Percentiles rank a stretch among this genome's conserved stretches.
phyloP scores from a whole-genome alignment of 2,329 filamentous ascomycete genomes.

The Epicoccum sorghinum region DNA sequence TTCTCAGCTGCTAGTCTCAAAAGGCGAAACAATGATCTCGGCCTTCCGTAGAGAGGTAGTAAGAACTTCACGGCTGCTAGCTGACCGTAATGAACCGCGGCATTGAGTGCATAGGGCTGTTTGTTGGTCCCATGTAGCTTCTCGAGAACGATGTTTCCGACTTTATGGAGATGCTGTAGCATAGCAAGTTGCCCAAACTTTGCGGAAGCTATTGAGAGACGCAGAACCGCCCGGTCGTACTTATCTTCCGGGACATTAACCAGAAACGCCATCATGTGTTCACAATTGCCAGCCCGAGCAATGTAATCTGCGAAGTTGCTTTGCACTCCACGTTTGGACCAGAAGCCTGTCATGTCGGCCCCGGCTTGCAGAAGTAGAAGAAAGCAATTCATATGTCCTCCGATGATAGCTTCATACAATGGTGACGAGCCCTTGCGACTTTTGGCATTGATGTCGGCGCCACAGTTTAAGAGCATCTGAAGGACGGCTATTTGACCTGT shows the following conservation, averaged over 20 bases:
- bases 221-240: too few relatives aligned
- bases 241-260: too few relatives aligned
- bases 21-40: neutral
- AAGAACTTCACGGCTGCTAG: neutral
- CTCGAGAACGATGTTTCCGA: neutral
- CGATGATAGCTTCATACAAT: conserved; percentile 7
- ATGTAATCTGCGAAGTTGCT: too few relatives aligned
- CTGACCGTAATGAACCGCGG: neutral
- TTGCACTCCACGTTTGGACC: too few relatives aligned
- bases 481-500: conserved; percentile 1
- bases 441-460: neutral
- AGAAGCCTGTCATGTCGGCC: neutral
- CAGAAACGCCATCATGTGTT: too few relatives aligned
- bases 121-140: rapidly evolving
- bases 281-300: too few relatives aligned
- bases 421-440: neutral
- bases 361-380: neutral
- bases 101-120: neutral
- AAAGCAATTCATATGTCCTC: neutral
- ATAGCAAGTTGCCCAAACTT: neutral
- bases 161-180: neutral
- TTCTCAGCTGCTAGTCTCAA: neutral
- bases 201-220: too few relatives aligned
- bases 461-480: neutral
- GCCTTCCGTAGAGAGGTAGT: neutral